Conservation (phyloP, 148 eudicot species). For the Chenopodium suecicum region DNA sequence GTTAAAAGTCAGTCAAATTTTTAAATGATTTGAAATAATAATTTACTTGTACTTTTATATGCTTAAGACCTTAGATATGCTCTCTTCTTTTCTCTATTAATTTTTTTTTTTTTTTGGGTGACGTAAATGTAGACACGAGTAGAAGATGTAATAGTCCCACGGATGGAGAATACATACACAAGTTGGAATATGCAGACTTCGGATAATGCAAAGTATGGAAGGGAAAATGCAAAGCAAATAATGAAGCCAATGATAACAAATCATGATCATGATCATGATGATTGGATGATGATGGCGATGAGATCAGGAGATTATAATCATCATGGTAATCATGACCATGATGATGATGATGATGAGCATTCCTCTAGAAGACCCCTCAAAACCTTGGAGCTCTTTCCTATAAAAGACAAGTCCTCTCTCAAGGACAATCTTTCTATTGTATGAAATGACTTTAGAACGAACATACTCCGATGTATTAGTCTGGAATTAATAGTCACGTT, state of each 20-base stretch:
- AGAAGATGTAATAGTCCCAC: constrained; percentile 7
- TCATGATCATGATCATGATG: constrained; percentile 6
- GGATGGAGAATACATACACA: constrained; percentile 8
- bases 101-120: background rate
- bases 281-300: constrained; percentile 22
- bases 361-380: constrained; percentile 40
- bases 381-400: constrained; percentile 83
- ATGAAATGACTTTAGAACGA: background rate
- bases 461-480: no score
- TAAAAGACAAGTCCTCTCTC: constrained; percentile 38
- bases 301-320: background rate
- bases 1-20: no score
- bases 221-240: constrained; percentile 18
- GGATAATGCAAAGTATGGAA: background rate
- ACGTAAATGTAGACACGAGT: constrained; percentile 10
- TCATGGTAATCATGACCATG: background rate
- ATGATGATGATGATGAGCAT: constrained; percentile 12
- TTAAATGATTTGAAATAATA: background rate
- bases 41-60: background rate
- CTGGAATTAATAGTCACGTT: no score
- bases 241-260: constrained; percentile 7
- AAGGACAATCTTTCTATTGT: constrained; percentile 9
- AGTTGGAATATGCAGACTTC: constrained; percentile 15
- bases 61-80: background rate
- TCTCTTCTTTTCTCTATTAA: background rate